Base-by-base conservation (phyloP, 2,329 filamentous ascomycete genomes). In the Plectosphaerella sp. region DNA sequence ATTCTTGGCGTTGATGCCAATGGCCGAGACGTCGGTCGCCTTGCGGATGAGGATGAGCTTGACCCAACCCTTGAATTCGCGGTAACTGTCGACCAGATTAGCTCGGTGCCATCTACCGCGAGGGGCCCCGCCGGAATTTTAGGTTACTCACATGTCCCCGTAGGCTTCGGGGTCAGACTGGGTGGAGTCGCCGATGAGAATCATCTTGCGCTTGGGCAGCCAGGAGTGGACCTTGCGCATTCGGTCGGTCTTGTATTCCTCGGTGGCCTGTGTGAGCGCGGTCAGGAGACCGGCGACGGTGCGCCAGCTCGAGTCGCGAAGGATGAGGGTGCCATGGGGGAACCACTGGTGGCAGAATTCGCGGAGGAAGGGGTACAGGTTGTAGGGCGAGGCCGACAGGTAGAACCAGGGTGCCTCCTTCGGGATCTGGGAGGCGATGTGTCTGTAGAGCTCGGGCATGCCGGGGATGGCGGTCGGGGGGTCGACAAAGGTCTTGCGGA, bases 81-180 rank as follows among this genome's bases (percentile, higher is more conserved):
- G 78, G 60, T 82, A 86, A 11, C 80, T 82, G 16, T 22, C 10
- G 14, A 10, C 1, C 1, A 16, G 8, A 3, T 51, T 53, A 7
- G 39, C 49, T 8, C 28, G 10, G 24, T n/a, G 2, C 15, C 18
- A 25, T 47, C 22, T 5, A 35, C 18, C 16, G 5, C n/a, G 42
- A n/a, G 4, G 20, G n/a, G 15, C 43, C 58, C 48, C 59, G 54
- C 46, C 36, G 18, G 15, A 18, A 42, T 45, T 33, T 9, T 33
- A 24, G n/a, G 18, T 33, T 25, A 68, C 77, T 68, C 79, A 91
- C 69, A 90, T 84, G 59, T 92, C 86, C 25, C 86, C 92, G 64
- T 97, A 97, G 0, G 89, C 83, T 66, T 97, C 93, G 0, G 93
- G 92, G 61, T 97, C 93, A 24, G 83, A 87, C 69, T 97, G 93